Evolutionary conservation across 2,329 filamentous ascomycete genomes (phyloP), one percentile per base, ranked within the genome.

Genomic region (Colletotrichum costaricense): DNA sequence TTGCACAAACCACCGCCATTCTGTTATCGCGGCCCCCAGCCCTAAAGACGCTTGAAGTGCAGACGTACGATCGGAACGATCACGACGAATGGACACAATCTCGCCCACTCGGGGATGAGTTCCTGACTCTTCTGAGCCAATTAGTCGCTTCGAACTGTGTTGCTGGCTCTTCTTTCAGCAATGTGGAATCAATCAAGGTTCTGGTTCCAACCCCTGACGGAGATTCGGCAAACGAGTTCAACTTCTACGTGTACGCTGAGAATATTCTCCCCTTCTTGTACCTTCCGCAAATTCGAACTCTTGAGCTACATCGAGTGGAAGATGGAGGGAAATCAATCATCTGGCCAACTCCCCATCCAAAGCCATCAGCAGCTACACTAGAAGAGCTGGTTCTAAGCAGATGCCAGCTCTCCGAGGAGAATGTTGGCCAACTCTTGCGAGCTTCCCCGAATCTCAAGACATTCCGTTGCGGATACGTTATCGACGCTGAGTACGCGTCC

Each of bases 271-370:
- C 66, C 3, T 16, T 68, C 0, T 68, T 63, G 26, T 3, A 63
- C 46, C 58, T 68, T 12, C 66, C 66, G 19, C 49, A n/a, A 24
- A 24, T 63, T 24, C 28, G 19, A 12, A 68, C 11, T 19, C 8
- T 68, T 12, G 66, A 68, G 46, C 22, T 68, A 0, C 66, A 68
- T 9, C 59, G 66, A 8, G 58, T 56, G 24, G 49, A 68, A 7
- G 66, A 68, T 19, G 46, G 33, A n/a, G 46, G 58, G n/a, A 35
- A 42, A n/a, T 24, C 33, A 19, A 2, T 56, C 5, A 19, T 30
- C 14, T 68, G 24, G 3, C 66, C 26, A 7, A 4, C 7, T 24
- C 4, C 58, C 1, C 33, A 46, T 49, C 42, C 8, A 12, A 42
- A 14, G 22, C 58, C 58, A 6, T n/a, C 58, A 3, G 58, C 58